These are phyloP conservation scores for Coemansia umbellata DNA, from an alignment of 192 early-diverging fungal species.

Conservation along the genomic window DNA sequence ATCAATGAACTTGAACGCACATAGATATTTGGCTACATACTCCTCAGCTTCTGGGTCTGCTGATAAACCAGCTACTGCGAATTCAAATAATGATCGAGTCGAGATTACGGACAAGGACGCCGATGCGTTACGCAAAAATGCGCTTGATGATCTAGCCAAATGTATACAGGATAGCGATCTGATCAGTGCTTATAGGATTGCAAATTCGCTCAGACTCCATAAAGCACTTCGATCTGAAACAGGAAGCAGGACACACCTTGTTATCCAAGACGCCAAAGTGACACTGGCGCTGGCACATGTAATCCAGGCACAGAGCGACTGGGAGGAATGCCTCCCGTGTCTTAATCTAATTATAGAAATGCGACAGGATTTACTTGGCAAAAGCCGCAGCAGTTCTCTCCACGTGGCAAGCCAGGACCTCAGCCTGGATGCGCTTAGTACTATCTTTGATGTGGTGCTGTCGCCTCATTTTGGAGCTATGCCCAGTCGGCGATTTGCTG, in stretches of 20 bases:
- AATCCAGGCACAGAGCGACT: constrained; percentile 8
- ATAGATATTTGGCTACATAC: too few relatives aligned
- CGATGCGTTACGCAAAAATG: neutral
- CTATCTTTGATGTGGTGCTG: constrained; percentile 12
- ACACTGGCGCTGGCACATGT: constrained; percentile 3
- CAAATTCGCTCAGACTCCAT: neutral
- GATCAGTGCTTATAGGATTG: constrained; percentile 11
- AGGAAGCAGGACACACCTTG: constrained; percentile 4
- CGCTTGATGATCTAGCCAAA: neutral
- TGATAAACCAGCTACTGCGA: too few relatives aligned
- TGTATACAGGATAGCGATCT: neutral
- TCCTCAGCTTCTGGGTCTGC: too few relatives aligned
- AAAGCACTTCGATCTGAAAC: neutral
- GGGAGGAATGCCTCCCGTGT: constrained; percentile 25
- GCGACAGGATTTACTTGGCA: constrained; percentile 2
- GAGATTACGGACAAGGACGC: neutral
- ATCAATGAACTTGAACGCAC: too few relatives aligned
- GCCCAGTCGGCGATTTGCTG: constrained; percentile 31
- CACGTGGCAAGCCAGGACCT: neutral
- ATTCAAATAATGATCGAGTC: too few relatives aligned
- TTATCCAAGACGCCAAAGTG: constrained; percentile 18
- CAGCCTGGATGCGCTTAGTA: neutral
- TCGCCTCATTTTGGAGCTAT: constrained; percentile 13
- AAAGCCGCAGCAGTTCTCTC: neutral
- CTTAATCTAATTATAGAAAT: constrained; percentile 26